A percentile compares a stretch with the other conserved stretches of the same genome.
Conservation (phyloP, 805 yeast genomes). For the Schwanniomyces occidentalis region DNA sequence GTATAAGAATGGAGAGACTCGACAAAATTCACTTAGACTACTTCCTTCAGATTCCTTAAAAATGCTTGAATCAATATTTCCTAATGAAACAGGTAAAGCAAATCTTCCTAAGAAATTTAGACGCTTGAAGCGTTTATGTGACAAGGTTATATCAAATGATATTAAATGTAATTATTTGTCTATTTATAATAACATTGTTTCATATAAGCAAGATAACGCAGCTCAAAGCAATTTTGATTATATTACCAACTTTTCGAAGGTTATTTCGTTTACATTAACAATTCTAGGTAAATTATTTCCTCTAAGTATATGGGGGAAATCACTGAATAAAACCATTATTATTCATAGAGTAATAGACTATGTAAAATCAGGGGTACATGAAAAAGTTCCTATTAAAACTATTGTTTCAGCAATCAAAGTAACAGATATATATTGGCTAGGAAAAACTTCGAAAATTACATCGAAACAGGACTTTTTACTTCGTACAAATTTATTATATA, state of each 20-base stretch:
- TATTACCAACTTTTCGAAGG: conserved; percentile 29
- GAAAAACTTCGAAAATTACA: conserved; percentile 22
- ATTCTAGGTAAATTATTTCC: conserved; percentile 55
- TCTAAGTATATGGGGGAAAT: conserved; percentile 50
- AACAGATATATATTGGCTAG: conserved; percentile 58
- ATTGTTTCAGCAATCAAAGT: conserved; percentile 38
- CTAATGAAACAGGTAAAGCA: conserved; percentile 5
- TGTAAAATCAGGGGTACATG: conserved; percentile 39
- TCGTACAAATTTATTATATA: conserved; percentile 34
- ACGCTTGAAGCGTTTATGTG: conserved; percentile 17
- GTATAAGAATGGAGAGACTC: conserved; percentile 15
- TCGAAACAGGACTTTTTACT: conserved; percentile 44
- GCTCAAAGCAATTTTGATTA: conserved; percentile 27
- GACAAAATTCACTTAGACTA: not conserved
- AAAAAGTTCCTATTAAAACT: conserved; percentile 28
- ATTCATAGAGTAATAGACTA: conserved; percentile 34
- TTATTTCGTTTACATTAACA: conserved; percentile 43
- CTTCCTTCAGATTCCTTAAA: not conserved
- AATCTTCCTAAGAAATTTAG: conserved; percentile 20
- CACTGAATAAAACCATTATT: conserved; percentile 45
- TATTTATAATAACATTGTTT: conserved; percentile 36
- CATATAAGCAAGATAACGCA: conserved; percentile 5
- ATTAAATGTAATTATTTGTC: conserved; percentile 30
- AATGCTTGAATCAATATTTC: conserved; percentile 4
- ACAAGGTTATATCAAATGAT: conserved; percentile 32